Base-by-base conservation (phyloP, 805 yeast species). In the Tetrapisispora taiwanensis region DNA sequence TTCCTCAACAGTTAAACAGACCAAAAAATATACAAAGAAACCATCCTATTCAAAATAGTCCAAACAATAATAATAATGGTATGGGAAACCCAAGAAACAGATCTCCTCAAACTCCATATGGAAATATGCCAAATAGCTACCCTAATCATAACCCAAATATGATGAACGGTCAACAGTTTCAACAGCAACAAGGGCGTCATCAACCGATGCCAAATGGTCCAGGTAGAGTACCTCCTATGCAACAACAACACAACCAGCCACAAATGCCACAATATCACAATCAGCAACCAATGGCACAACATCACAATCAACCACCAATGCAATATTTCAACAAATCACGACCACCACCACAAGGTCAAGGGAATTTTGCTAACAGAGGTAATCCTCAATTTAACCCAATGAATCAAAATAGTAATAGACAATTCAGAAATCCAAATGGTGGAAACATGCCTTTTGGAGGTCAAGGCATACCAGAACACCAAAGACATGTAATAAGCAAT, bases 301-400 rank as follows among this genome's bases (percentile, higher is more conserved):
- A n/a, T n/a, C n/a, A n/a, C n/a, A 38, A 26, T 9, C 10, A 26
- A 7, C 28, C 7, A 26, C 33, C 33, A 40, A 17, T 32, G 19
- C n/a, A 26, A 37, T 32, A 24, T 17, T 31, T 19, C 8, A 19
- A 30, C 7, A 20, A 35, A n/a, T 18, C 44, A 13, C 22, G 26
- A 28, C 31, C 38, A 18, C 32, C 37, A 30, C 44, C 49, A 30
- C 43, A 43, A 18, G 42, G 36, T 27, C 47, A 42, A 38, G 37
- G 31, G 22, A 20, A 31, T 12, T 19, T 24, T 36, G 27, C 17
- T 24, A n/a, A n/a, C n/a, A 19, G 20, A 35, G 35, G 12, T 22
- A 36, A 41, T 4, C 39, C 39, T 6, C 40, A n/a, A 30, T 27
- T 27, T 7, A 30, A 36, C 19, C 27, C 40, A 19, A 30, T 30